Percentiles rank a stretch among this genome's conserved stretches.
Conservation (phyloP, 768 basidiomycete species). For the Tylopilus sp. region DNA sequence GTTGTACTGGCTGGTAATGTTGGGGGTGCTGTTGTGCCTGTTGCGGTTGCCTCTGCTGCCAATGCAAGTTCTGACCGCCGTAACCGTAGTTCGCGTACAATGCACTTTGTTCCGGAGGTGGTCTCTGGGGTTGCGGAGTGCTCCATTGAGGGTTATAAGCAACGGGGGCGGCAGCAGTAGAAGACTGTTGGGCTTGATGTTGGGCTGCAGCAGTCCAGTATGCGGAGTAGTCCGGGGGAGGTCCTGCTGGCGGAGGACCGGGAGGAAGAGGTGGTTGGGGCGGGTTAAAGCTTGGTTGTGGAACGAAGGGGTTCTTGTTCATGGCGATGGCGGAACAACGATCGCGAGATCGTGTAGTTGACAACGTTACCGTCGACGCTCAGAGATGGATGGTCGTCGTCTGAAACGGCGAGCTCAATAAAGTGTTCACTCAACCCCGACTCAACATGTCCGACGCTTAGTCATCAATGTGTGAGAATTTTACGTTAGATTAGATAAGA, state of each 20-base stretch:
- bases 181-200: conserved; percentile 35
- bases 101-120: conserved; percentile 75
- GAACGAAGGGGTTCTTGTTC: conserved; percentile 85
- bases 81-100: conserved; percentile 93
- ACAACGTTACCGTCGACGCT: conserved; percentile 8
- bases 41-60: conserved; percentile 68
- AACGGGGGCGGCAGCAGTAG: conserved; percentile 38
- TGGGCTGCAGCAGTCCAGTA: conserved; percentile 68
- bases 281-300: conserved; percentile 62
- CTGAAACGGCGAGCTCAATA: conserved; percentile 20
- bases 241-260: conserved; percentile 72
- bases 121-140: conserved; percentile 59
- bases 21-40: conserved; percentile 54
- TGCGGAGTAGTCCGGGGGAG: conserved; percentile 71
- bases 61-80: conserved; percentile 59
- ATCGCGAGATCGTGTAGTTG: conserved; percentile 12
- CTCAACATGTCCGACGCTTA: conserved; percentile 17
- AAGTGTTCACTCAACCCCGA: background rate
- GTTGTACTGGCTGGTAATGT: conserved; percentile 47
- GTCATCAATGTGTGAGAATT: conserved; percentile 15
- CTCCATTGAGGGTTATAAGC: conserved; percentile 68
- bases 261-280: conserved; percentile 78
- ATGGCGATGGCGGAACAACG: conserved; percentile 35
- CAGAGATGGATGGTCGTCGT: conserved; percentile 19
- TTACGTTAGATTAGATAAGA: background rate